A percentile compares a stretch with the other conserved stretches of the same genome.
phyloP scores from a whole-genome alignment of 495 filamentous ascomycete species.

The Rhizodiscina lignyota region DNA sequence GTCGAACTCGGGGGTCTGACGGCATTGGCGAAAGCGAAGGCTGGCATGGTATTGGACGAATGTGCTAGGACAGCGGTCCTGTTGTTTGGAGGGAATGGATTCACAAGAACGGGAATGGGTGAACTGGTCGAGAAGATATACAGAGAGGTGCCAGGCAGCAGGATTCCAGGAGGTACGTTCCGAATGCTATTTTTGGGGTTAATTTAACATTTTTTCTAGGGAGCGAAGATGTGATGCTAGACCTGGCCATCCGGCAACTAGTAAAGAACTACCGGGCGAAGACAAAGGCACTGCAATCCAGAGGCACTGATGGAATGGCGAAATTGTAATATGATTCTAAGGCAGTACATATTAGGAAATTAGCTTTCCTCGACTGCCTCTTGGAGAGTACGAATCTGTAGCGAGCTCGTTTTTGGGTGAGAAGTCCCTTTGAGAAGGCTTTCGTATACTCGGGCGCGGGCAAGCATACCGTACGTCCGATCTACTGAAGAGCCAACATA shows the following conservation, averaged over 20 bases:
- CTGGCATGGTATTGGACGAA: constrained; percentile 51
- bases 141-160: constrained; percentile 1
- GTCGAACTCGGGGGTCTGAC: constrained; percentile 50
- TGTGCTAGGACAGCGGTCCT: constrained; percentile 50
- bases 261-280: constrained; percentile 54
- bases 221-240: constrained; percentile 66
- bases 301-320: constrained; percentile 21
- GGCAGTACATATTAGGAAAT: too few relatives aligned
- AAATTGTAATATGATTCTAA: too few relatives aligned
- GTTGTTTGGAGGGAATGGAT: constrained; percentile 59
- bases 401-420: too few relatives aligned
- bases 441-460: too few relatives aligned
- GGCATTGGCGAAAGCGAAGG: constrained; percentile 53
- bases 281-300: constrained; percentile 41
- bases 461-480: too few relatives aligned
- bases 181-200: too few relatives aligned
- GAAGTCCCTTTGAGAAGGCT: too few relatives aligned
- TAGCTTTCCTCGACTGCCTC: too few relatives aligned
- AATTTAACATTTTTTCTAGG: too few relatives aligned
- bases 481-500: too few relatives aligned
- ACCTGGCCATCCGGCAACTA: constrained; percentile 52
- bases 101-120: constrained; percentile 48
- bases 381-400: too few relatives aligned
- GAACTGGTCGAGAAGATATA: constrained; percentile 49
- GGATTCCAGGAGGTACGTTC: too few relatives aligned